phyloP scores from a whole-genome alignment of 345 rosid genomes.

The Aquilaria yunnanensis region DNA sequence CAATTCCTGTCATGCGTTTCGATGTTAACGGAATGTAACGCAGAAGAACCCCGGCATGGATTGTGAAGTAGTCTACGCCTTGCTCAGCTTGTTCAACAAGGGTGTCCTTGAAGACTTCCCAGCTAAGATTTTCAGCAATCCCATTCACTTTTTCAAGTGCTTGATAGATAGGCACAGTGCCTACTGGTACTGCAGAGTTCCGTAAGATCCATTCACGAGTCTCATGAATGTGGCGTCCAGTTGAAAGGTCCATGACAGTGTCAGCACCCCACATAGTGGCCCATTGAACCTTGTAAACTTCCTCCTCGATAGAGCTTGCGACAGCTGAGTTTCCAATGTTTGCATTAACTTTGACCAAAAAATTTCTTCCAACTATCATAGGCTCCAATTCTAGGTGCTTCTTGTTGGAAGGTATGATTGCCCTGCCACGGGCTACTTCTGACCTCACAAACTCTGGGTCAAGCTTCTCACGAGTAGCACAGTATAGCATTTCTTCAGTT shows the following conservation, averaged over 20 bases:
- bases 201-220: slow-evolving; percentile 95
- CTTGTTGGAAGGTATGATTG: slow-evolving; percentile 98
- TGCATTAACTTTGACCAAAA: slow-evolving; percentile 96
- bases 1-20: slow-evolving; percentile 94
- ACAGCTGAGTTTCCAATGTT: slow-evolving; percentile 97
- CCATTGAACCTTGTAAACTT: slow-evolving; percentile 99
- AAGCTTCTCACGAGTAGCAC: slow-evolving; percentile 90
- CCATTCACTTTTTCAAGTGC: slow-evolving; percentile 97
- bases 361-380: slow-evolving; percentile 90
- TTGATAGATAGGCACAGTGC: slow-evolving; percentile 95
- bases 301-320: slow-evolving; percentile 96
- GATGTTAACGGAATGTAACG: slow-evolving; percentile 93
- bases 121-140: slow-evolving; percentile 82
- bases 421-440: slow-evolving; percentile 95
- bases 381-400: slow-evolving; percentile 95
- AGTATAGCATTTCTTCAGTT: slow-evolving; percentile 93
- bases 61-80: slow-evolving; percentile 97
- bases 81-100: slow-evolving; percentile 97
- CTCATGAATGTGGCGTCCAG: slow-evolving; percentile 98
- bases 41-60: slow-evolving; percentile 91
- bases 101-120: slow-evolving; percentile 94
- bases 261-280: slow-evolving; percentile 99
- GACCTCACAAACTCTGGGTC: slow-evolving; percentile 97
- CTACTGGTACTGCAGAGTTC: slow-evolving; percentile 95
- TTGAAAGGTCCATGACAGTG: slow-evolving; percentile 98